phyloP scores from a whole-genome alignment of 352 stramenopile species.

The Phytopythium chamaehyphon region DNA sequence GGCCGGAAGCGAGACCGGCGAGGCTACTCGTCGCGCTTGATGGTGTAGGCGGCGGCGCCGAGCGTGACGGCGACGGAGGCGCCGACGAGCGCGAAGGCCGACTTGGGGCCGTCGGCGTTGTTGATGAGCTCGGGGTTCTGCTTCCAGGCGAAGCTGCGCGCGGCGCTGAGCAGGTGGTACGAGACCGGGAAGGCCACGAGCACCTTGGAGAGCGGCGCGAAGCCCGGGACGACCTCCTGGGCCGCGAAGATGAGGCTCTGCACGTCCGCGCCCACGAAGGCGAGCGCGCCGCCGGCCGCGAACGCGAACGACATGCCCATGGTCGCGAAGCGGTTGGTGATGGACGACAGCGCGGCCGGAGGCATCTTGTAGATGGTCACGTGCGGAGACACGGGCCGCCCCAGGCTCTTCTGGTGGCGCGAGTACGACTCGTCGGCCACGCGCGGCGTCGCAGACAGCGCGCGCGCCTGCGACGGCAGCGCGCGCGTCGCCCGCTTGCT shows the following conservation, averaged over 20 bases:
- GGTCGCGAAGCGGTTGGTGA: slow-evolving; percentile 93
- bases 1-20: no score
- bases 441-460: slow-evolving; percentile 12
- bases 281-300: slow-evolving; percentile 59
- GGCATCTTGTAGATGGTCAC: slow-evolving; percentile 96
- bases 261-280: slow-evolving; percentile 81
- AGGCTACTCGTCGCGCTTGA: slow-evolving; percentile 34
- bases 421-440: slow-evolving; percentile 52
- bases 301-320: slow-evolving; percentile 84
- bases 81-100: slow-evolving; percentile 50
- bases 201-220: slow-evolving; percentile 87
- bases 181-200: slow-evolving; percentile 90
- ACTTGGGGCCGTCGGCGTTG: slow-evolving; percentile 45
- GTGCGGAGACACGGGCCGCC: slow-evolving; percentile 92
- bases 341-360: slow-evolving; percentile 89
- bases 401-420: slow-evolving; percentile 79
- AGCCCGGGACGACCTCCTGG: slow-evolving; percentile 71
- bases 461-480: slow-evolving; percentile 13
- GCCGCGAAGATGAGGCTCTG: slow-evolving; percentile 78
- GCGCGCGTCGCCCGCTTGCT: slow-evolving; percentile 22
- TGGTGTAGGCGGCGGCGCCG: slow-evolving; percentile 42
- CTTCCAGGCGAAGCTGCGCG: slow-evolving; percentile 91
- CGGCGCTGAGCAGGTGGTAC: slow-evolving; percentile 91
- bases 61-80: slow-evolving; percentile 43
- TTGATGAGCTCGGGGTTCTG: slow-evolving; percentile 88